These are phyloP conservation scores for Scopulariopsis brevicaulis DNA, from an alignment of 2,329 filamentous ascomycete genomes.

Conservation along the genomic window DNA sequence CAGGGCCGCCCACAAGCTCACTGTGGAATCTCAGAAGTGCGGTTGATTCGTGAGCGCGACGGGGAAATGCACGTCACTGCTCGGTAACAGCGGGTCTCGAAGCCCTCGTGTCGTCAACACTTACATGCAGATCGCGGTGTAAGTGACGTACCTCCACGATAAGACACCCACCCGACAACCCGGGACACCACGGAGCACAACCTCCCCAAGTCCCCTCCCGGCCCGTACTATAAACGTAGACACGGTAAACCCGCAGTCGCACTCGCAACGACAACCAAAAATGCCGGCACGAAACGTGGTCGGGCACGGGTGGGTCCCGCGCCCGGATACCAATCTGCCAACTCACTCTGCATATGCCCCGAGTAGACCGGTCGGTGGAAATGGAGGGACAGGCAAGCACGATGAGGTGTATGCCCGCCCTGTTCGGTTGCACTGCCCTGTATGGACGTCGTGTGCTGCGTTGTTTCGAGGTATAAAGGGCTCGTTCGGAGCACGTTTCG, in stretches of 20 bases:
- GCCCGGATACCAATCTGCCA: not conserved
- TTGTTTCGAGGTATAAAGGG: conserved; percentile 1
- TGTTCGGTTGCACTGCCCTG: not conserved
- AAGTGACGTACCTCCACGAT: not conserved
- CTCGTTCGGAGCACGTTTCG: not conserved
- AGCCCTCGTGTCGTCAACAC: too few species aligned
- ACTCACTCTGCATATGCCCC: conserved; percentile 5
- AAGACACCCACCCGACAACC: not conserved
- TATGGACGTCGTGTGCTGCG: not conserved
- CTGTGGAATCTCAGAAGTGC: not conserved
- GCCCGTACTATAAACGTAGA: not conserved
- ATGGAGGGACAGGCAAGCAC: not conserved
- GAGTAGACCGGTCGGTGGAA: conserved; percentile 1
- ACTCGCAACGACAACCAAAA: not conserved
- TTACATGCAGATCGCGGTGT: not conserved
- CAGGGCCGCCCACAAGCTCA: not conserved
- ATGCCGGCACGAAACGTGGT: not conserved
- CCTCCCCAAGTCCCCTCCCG: not conserved
- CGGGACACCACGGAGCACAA: not conserved
- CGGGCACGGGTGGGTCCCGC: conserved; percentile 2
- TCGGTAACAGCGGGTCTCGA: too few species aligned
- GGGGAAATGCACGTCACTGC: too few species aligned
- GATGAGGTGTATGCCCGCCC: conserved; percentile 2
- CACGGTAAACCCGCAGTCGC: not conserved
- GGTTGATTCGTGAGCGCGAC: not conserved